Evolutionary conservation across 108 stramenopile genomes (phyloP), one percentile per base, ranked within the genome.

Genomic region (Conticribra weissflogii): DNA sequence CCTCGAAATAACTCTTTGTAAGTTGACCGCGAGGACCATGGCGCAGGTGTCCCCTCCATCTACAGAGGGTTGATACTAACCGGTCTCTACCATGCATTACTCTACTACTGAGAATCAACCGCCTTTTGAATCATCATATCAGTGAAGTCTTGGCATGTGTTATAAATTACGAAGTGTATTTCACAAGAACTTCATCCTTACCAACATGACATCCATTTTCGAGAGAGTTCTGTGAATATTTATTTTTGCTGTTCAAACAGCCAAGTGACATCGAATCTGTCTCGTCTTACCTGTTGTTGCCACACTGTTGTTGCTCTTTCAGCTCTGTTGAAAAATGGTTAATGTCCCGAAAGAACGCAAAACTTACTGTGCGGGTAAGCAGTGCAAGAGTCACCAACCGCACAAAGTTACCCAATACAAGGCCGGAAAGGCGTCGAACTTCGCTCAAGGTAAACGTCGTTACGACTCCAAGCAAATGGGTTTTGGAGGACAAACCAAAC

Each of bases 361-460:
- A 70, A 99, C 99, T 25, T 99, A 84, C 87, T 99, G 99, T 82
- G 97, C 97, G 73, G 89, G 88, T 63, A 85, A 85, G 77, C 97
- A 96, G 78, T 99, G 99, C 97, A 79, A 86, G 54, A 98, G 96
- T 89, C 99, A 99, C 87, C 84, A 88, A 28, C 63, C 91, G n/a
- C 97, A 98, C 91, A 99, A 99, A 93, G 97, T 99, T 27, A 98
- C 98, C 55, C 99, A 99, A 88, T 98, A 98, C 97, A 98, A 98
- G 82, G 82, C 98, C 50, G 99, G 99, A 52, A 99, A 99, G 91
- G 98, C 99, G 5, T 97, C 97, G 52, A 98, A 99, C 92, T 99
- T 98, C 84, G 99, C 99, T 27, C 99, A 99, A 83, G 97, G 98
- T 79, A 99, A 99, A 92, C 94, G 99, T 68, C 98, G 99, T 68